phyloP scores from a whole-genome alignment of 2,329 filamentous ascomycete genomes.

The Penicillium sp. region DNA sequence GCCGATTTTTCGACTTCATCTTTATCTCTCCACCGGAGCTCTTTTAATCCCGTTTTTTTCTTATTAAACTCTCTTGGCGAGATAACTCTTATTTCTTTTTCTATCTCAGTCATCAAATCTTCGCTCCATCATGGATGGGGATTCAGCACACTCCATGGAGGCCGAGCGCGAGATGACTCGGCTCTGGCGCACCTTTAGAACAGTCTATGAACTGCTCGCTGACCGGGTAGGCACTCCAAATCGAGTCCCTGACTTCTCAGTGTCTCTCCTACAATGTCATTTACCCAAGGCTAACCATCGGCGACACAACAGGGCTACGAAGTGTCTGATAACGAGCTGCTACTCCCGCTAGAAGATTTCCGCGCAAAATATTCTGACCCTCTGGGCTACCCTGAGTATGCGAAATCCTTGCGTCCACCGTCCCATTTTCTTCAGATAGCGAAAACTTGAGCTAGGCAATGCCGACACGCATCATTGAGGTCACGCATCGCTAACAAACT shows the following conservation, averaged over 20 bases:
- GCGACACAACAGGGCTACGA: constrained; percentile 67
- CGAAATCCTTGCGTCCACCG: constrained; percentile 8
- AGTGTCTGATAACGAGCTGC: constrained; percentile 77
- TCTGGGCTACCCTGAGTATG: constrained; percentile 69
- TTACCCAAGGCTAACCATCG: constrained; percentile 16
- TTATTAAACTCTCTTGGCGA: background rate
- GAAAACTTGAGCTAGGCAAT: constrained; percentile 4
- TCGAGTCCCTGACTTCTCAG: background rate
- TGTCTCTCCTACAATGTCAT: constrained; percentile 1
- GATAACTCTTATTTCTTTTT: background rate
- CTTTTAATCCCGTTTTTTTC: constrained; percentile 3
- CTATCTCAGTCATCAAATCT: background rate
- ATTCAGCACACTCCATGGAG: constrained; percentile 31
- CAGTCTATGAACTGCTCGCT: constrained; percentile 85
- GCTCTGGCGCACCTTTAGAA: constrained; percentile 90
- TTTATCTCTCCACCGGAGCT: constrained; percentile 11
- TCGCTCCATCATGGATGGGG: constrained; percentile 32
- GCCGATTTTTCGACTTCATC: constrained; percentile 20
- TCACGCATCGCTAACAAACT: constrained; percentile 8
- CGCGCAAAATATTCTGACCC: constrained; percentile 60
- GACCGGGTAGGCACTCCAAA: constrained; percentile 60
- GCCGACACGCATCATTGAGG: background rate
- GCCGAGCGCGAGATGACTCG: constrained; percentile 46
- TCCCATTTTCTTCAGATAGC: background rate
- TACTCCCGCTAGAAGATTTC: constrained; percentile 77